Conservation (phyloP, 768 basidiomycete genomes). For the Chalciporus chontae region DNA sequence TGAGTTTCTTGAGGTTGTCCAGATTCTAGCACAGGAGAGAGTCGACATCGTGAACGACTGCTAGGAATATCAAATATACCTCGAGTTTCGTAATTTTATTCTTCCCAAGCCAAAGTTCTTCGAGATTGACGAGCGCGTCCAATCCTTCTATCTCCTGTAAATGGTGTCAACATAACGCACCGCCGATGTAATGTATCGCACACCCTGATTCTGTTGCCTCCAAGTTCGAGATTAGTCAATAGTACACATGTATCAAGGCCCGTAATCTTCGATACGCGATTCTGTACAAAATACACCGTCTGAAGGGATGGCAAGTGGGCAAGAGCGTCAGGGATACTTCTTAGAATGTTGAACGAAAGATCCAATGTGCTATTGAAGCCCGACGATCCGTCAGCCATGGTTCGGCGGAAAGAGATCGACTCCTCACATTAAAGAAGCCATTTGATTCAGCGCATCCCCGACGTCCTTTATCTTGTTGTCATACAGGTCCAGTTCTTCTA, state of each 20-base stretch:
- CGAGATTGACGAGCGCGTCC: constrained; percentile 73
- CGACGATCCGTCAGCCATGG: not conserved
- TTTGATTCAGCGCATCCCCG: constrained; percentile 59
- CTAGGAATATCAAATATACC: constrained; percentile 35
- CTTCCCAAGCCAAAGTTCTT: constrained; percentile 96
- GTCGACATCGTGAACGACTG: not conserved
- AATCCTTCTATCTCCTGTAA: constrained; percentile 82
- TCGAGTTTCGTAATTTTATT: constrained; percentile 92
- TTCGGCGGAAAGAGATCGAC: not conserved
- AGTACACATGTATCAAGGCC: constrained; percentile 56
- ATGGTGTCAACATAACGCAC: constrained; percentile 1
- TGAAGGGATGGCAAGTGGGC: constrained; percentile 55
- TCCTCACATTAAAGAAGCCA: constrained; percentile 54
- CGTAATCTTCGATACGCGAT: constrained; percentile 81
- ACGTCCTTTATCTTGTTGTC: constrained; percentile 88
- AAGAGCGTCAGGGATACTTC: constrained; percentile 62
- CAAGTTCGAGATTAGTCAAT: constrained; percentile 83
- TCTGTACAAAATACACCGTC: constrained; percentile 94
- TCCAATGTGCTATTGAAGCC: constrained; percentile 63
- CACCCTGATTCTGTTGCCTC: constrained; percentile 89
- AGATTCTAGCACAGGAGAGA: constrained; percentile 51
- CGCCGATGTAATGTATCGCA: constrained; percentile 21
- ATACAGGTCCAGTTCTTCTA: constrained; percentile 93
- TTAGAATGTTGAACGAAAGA: constrained; percentile 91
- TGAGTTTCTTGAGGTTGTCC: constrained; percentile 63